These are phyloP conservation scores for Larix kaempferi DNA, from an alignment of 75 land plant species.

Conservation along the genomic window DNA sequence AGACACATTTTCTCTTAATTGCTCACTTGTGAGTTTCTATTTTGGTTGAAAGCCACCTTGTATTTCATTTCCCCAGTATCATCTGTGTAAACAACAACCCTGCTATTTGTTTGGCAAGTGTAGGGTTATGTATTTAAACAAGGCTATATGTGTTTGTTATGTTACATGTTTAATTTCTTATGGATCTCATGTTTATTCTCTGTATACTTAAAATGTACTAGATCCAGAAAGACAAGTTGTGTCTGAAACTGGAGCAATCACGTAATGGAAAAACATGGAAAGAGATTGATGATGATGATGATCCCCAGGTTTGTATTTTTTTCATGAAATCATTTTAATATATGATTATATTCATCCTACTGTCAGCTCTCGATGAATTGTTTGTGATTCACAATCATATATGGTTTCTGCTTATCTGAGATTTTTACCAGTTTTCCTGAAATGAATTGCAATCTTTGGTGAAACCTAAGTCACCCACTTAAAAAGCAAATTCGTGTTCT, in stretches of 20 bases:
- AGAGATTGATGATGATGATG: constrained; percentile 53
- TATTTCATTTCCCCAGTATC: neutral
- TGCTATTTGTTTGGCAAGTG: neutral
- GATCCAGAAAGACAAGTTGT: constrained; percentile 83
- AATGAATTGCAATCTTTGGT: too few species aligned
- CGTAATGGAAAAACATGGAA: constrained; percentile 71
- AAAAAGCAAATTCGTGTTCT: too few species aligned
- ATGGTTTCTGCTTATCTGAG: too few species aligned
- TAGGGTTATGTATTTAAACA: neutral
- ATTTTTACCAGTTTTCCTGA: too few species aligned
- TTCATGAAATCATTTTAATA: neutral
- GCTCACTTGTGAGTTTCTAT: neutral
- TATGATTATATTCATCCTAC: too few species aligned
- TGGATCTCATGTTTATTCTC: neutral
- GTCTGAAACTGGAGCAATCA: constrained; percentile 71
- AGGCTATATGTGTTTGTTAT: neutral
- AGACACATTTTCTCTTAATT: neutral
- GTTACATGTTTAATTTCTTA: neutral
- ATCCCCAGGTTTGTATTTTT: constrained; percentile 34
- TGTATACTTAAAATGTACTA: constrained; percentile 14
- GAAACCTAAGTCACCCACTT: too few species aligned
- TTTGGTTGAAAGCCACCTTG: neutral
- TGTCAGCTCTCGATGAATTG: too few species aligned
- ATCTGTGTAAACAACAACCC: neutral
- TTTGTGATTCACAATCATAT: too few species aligned